Evolutionary conservation across 208 protist genomes (phyloP).

Genomic region (Leishmania guyanensis): DNA sequence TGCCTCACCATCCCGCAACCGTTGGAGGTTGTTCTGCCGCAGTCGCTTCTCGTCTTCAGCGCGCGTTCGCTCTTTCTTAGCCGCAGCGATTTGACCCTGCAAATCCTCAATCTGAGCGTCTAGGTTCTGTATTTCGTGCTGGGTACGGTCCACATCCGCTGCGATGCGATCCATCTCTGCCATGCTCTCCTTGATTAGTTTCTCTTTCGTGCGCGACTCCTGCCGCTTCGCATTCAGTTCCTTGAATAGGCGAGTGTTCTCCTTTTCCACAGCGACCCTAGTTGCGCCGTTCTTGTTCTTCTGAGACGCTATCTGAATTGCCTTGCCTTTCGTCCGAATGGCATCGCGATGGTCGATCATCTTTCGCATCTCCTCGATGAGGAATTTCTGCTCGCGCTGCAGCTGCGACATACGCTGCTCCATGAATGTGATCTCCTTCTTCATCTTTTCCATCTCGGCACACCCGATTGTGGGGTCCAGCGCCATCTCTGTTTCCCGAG

Average conservation of each 20-base stretch:
- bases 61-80: constrained; percentile 65
- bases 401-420: constrained; percentile 91
- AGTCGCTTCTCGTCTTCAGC: constrained; percentile 79
- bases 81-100: constrained; percentile 53
- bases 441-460: constrained; percentile 95
- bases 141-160: constrained; percentile 69
- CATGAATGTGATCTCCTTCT: constrained; percentile 96
- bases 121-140: constrained; percentile 68
- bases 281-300: constrained; percentile 70
- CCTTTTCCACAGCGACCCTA: constrained; percentile 81
- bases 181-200: constrained; percentile 80
- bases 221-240: constrained; percentile 89
- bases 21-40: constrained; percentile 83
- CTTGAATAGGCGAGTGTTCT: constrained; percentile 85
- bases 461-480: constrained; percentile 94
- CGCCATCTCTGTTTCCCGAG: constrained; percentile 95
- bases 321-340: constrained; percentile 93
- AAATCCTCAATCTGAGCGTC: constrained; percentile 78
- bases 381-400: constrained; percentile 92
- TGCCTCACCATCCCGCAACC: constrained; percentile 82
- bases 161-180: constrained; percentile 80
- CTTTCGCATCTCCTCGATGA: constrained; percentile 95
- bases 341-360: constrained; percentile 93
- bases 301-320: constrained; percentile 64
- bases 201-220: constrained; percentile 83